Base-by-base conservation (phyloP, 2,329 filamentous ascomycete genomes). In the Cryphonectria nitschkei region DNA sequence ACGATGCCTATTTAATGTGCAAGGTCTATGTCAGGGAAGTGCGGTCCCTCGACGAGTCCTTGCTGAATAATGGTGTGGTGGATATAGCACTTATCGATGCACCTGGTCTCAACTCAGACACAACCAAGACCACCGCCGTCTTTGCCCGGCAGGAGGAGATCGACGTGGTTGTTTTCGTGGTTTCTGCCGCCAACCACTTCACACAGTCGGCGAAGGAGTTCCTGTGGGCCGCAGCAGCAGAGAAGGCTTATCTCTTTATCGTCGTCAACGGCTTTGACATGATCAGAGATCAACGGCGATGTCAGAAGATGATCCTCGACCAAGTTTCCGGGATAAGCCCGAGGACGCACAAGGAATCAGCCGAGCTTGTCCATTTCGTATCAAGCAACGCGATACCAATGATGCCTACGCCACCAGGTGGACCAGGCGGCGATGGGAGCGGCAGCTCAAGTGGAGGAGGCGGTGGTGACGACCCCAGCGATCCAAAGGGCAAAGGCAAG, bases 231-330 rank as follows among this genome's bases (percentile, higher is more conserved):
- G 96, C 96, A 1, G 96, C 96, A 0, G 90, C 95, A 56, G 96
- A 99, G 78, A 99, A 99, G 82, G 95, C 96, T 0, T 99, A 99
- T 79, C 95, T 99, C 73, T 99, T 99, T 80, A 97, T 99, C 81
- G 96, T 99, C 19, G 96, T 99, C 75, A 99, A 99, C 79, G 95
- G 95, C 26, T 99, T 94, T 77, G 96, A 99, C 81, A 92, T 92
- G 73, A 98, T 99, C 76, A 88, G 92, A 74, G 95, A 98, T 81
- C 96, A 98, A 83, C 87, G 93, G 72, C 88, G 95, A 71, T 98
- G 95, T 80, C 89, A 97, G 80, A 94, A 96, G 78, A 93, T 94
- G 89, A 96, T 99, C 65, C 81, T 99, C 71, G 94, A 98, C 76
- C 95, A 98, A 80, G 91, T 99, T 22, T 86, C 88, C 65, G 89